Evolutionary conservation across 2,329 filamentous ascomycete genomes (phyloP).

Genomic region (Colletotrichum sp.): DNA sequence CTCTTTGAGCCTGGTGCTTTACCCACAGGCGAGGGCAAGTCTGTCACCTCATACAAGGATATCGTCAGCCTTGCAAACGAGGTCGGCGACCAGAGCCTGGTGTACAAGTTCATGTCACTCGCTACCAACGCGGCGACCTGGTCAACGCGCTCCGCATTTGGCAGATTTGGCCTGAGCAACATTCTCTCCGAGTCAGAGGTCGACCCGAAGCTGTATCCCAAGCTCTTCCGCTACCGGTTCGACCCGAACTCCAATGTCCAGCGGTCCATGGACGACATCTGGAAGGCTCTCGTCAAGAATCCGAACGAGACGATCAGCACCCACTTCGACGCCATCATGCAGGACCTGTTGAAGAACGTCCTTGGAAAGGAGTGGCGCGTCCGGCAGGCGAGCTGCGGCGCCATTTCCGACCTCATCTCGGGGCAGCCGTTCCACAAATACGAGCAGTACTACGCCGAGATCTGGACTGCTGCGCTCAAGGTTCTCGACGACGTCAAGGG

Average conservation of each 20-base stretch:
- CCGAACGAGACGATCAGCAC: conserved; percentile 75
- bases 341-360: conserved; percentile 84
- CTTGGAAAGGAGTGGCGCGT: conserved; percentile 93
- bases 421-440: conserved; percentile 79
- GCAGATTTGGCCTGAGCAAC: conserved; percentile 88
- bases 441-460: conserved; percentile 80
- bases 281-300: conserved; percentile 94
- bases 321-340: conserved; percentile 88
- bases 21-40: conserved; percentile 86
- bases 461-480: conserved; percentile 86
- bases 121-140: conserved; percentile 96
- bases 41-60: conserved; percentile 95
- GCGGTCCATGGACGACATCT: conserved; percentile 96
- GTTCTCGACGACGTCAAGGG: conserved; percentile 97
- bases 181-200: conserved; percentile 88
- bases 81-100: conserved; percentile 92
- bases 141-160: conserved; percentile 96
- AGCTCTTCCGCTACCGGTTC: conserved; percentile 92
- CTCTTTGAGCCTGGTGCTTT: conserved; percentile 90
- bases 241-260: conserved; percentile 95
- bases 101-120: conserved; percentile 98
- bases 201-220: conserved; percentile 94
- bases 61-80: conserved; percentile 96
- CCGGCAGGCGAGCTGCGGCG: conserved; percentile 89
- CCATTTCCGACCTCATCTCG: conserved; percentile 86